Evolutionary conservation across 2,329 filamentous ascomycete species (phyloP), one percentile per base, ranked within the genome.

Genomic region (Beauveria scarabaeidicola): DNA sequence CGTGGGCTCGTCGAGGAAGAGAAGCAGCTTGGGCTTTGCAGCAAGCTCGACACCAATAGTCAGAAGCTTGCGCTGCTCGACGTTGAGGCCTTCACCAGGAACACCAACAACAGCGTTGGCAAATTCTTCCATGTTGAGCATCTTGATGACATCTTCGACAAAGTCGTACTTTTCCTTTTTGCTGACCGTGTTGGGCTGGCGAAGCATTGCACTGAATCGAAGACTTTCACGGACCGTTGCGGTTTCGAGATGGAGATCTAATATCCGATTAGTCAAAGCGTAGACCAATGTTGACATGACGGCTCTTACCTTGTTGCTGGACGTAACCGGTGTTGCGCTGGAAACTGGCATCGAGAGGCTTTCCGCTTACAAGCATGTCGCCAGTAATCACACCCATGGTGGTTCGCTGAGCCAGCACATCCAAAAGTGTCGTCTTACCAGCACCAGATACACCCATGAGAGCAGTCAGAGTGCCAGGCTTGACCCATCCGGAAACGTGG

Each of bases 401-500:
- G 0, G 78, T 82, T 17, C 86, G 75, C 48, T 77, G 72, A 2
- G 75, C 75, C 5, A 77, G 66, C 2, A 72, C 73, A 58, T 77
- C 75, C 1, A 77, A 66, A 6, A 77, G 70, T 0, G 75, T 77
- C 1, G 75, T 77, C 64, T 77, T 77, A 0, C 75, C 75, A 0
- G 75, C 75, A 27, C 75, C 75, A 23, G 68, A 83, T 0, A 85
- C 83, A 44, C 86, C 83, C 83, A 86, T 86, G 6, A 95, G 77
- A 1, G 90, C 91, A 3, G 91, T 96, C 38, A 95, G 75, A 1
- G 89, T 95, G 32, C 91, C 91, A 0, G 91, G 91, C 70, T 92
- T 92, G 60, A 96, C 90, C 89, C 90, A 96, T 6, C 91, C 91
- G 65, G 89, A 84, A 1, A 96, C 88, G 59, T 91, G 77, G 64